Evolutionary conservation across 306 rosid genomes (phyloP).

Genomic region (apple (Malus domestica)): DNA sequence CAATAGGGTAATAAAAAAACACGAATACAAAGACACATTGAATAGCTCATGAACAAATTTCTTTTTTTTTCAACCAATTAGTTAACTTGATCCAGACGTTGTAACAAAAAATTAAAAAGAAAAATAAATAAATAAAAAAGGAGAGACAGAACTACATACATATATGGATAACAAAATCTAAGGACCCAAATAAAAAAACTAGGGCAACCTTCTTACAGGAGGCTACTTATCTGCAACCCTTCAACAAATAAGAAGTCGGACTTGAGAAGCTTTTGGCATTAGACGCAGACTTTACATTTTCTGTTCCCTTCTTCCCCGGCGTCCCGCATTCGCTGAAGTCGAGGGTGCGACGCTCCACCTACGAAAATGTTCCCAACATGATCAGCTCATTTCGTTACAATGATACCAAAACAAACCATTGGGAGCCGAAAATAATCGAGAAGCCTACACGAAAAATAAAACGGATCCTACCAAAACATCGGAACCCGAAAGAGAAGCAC

Average conservation of each 20-base stretch:
- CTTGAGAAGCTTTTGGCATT: constrained; percentile 43
- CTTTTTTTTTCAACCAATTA: not conserved
- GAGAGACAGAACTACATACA: not conserved
- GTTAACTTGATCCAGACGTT: not conserved
- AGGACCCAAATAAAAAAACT: not conserved
- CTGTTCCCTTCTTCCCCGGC: constrained; percentile 57
- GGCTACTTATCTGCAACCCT: constrained; percentile 55
- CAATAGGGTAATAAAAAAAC: not conserved
- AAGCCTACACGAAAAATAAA: not conserved
- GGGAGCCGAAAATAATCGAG: not conserved
- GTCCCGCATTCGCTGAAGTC: constrained; percentile 94
- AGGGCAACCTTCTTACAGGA: not conserved
- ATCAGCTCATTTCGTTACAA: not conserved
- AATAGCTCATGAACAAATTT: not conserved
- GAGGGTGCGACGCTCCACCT: constrained; percentile 78
- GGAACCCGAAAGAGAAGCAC: constrained; percentile 39
- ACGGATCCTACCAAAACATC: constrained; percentile 44
- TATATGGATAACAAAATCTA: not conserved
- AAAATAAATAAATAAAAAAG: not conserved
- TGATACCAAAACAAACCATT: not conserved
- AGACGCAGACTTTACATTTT: constrained; percentile 38
- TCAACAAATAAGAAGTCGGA: constrained; percentile 71
- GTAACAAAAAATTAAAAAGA: not conserved
- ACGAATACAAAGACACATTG: not conserved
- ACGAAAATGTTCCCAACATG: not conserved